A percentile compares a stretch with the other conserved stretches of the same genome.
These are phyloP conservation scores for Vitis hybrid DNA, from an alignment of 177 flowering plant species.

Conservation along the genomic window DNA sequence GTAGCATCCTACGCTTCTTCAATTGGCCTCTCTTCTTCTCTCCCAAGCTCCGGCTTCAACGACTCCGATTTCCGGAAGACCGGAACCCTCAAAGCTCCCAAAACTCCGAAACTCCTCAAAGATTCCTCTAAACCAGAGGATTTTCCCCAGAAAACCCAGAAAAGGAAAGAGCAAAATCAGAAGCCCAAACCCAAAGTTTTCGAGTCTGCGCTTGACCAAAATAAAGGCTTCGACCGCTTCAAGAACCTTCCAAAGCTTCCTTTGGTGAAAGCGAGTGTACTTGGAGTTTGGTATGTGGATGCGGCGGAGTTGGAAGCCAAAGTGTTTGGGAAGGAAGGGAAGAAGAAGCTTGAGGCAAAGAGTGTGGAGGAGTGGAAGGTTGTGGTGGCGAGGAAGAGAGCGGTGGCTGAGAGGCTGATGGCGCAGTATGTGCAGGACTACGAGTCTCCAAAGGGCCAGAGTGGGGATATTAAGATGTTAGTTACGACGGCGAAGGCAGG, in stretches of 20 bases:
- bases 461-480: conserved; percentile 88
- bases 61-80: conserved; percentile 79
- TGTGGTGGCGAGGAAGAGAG: conserved; percentile 69
- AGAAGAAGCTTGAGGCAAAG: conserved; percentile 34
- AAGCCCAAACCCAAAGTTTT: conserved; percentile 22
- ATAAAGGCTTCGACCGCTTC: conserved; percentile 32
- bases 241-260: conserved; percentile 77
- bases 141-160: conserved; percentile 4
- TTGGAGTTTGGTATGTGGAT: conserved; percentile 74
- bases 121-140: no score
- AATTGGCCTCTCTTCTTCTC: conserved; percentile 59
- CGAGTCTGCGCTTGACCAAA: conserved; percentile 19
- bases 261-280: conserved; percentile 52
- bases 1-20: conserved; percentile 81
- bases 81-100: conserved; percentile 41
- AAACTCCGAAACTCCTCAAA: conserved; percentile 3
- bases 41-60: conserved; percentile 66
- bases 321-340: conserved; percentile 45
- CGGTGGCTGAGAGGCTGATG: conserved; percentile 72
- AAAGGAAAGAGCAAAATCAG: conserved; percentile 9
- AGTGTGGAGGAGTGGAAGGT: conserved; percentile 55
- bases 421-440: conserved; percentile 73
- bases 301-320: conserved; percentile 67
- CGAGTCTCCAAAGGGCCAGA: conserved; percentile 57
- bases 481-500: conserved; percentile 77